Evolutionary conservation across 805 yeast genomes (phyloP), one percentile per base, ranked within the genome.

Genomic region (Nakazawaea ernobii): DNA sequence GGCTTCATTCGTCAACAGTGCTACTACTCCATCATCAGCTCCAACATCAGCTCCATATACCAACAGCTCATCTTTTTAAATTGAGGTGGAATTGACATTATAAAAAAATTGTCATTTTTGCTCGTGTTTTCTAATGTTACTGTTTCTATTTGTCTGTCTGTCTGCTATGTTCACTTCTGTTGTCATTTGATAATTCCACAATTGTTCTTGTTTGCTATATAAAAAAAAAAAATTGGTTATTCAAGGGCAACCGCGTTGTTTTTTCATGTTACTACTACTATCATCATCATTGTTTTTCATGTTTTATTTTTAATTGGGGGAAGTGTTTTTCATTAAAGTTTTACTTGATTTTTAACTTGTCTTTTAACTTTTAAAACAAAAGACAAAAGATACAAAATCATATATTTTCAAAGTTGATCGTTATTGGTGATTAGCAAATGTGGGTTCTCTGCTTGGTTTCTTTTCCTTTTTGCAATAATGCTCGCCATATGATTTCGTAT

Each of bases 1-100:
- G 17, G 46, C 40, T 28, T 37, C 43, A 17, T 47, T 47, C 36
- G 20, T 47, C 29, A 47, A 47, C 46, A 42, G 46, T 47, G 49
- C 46, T 33, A 29, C 49, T 14, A 29, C 49, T 14, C 32, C 45
- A 29, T 40, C 49, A n/a, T 10, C 40, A n/a, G 41, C 26, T 13
- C 45, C 49, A 27, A 32, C 43, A n/a, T 42, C 49, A 30, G 36
- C 46, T 42, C 40, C 49, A 42, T 47, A 35, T 46, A 42, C 46
- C 35, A 47, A 47, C 49, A 28, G 35, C 17, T 35, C 49, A 10
- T 40, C 45, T 32, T 46, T 36, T 33, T 39, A 33, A 39, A 27
- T n/a, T 8, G 17, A 20, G 3, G 9, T 8, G 29, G 6, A 7
- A 8, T 37, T 37, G 20, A 13, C 8, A 3, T 8, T 7, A 10